Base-by-base conservation (phyloP, 2,329 filamentous ascomycete genomes). In the Graphilbum ipis-grandicollis region DNA sequence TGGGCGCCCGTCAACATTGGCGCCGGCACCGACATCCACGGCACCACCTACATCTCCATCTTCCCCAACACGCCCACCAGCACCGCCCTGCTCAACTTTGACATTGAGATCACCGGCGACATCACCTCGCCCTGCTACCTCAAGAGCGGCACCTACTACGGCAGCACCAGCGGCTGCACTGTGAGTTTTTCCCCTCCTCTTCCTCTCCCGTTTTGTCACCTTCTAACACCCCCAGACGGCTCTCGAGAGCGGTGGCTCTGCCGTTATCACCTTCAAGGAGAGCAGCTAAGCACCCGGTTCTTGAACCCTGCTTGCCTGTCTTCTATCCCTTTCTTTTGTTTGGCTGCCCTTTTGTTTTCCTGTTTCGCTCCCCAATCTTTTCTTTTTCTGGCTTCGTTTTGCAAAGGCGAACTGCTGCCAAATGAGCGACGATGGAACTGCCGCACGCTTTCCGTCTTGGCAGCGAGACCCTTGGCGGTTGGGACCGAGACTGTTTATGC, bases 1-100 rank as follows among this genome's bases (percentile, higher is more conserved):
- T 93, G 71, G 68, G 78, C 90, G 34, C 86, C 90, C 22, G 61
- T 84, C 48, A 88, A 86, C 61, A 62, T 93, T 37, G 88, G 88
- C 55, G 76, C 85, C 42, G 84, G 86, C 43, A 71, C 73, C 56
- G 71, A 66, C 53, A 56, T 51, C 13, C 49, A 66, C 48, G 75
- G 79, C 51, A 60, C 58, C 43, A 90, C 79, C 31, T 96, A 73
- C 64, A 61, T 93, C 41, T 84, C 82, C 35, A 72, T 94, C 56
- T 84, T 88, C 68, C 75, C 76, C 53, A 94, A 96, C 64, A 51
- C 59, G 42, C 84, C 85, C 5, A 92, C 81, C 39, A 83, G 73
- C 48, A 54, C 57, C 15, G 75, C 72, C 28, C 57, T 62, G 43
- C 75, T 93, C 29, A 67, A 85, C 56, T 93, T 80, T 62, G 79